phyloP scores from a whole-genome alignment of 495 filamentous ascomycete species.

The Xanthoparmelia taractica region DNA sequence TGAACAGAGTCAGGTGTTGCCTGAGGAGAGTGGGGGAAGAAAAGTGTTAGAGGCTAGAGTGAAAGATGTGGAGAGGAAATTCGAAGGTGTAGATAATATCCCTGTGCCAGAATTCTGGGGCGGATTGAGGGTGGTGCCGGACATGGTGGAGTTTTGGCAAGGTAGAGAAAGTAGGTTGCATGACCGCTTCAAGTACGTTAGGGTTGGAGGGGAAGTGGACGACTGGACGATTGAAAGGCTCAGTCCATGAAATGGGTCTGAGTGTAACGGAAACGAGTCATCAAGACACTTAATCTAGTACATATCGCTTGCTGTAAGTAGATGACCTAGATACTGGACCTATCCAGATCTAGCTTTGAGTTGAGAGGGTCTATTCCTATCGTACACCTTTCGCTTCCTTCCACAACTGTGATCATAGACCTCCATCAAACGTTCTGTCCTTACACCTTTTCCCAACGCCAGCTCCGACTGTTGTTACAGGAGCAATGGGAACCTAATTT shows the following conservation, averaged over 20 bases:
- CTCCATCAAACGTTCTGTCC: background rate
- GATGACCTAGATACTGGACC: constrained; percentile 23
- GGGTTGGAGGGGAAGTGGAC: constrained; percentile 36
- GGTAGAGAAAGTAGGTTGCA: constrained; percentile 82
- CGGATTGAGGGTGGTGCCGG: constrained; percentile 76
- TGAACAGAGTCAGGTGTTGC: constrained; percentile 65
- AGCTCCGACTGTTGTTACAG: constrained; percentile 17
- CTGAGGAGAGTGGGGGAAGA: constrained; percentile 27
- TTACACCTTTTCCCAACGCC: constrained; percentile 7
- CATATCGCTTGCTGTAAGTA: constrained; percentile 22
- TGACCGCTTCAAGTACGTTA: constrained; percentile 81
- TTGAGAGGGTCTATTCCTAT: constrained; percentile 24
- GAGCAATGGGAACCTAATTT: constrained; percentile 8
- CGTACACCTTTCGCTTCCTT: constrained; percentile 16
- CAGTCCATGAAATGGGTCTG: constrained; percentile 37
- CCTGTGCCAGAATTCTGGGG: constrained; percentile 94
- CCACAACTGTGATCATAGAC: background rate
- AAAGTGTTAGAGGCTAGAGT: constrained; percentile 33
- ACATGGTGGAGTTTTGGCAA: constrained; percentile 73
- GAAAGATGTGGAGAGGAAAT: constrained; percentile 15
- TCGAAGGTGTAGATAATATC: constrained; percentile 52
- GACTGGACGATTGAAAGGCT: constrained; percentile 30
- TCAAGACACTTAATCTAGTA: constrained; percentile 11
- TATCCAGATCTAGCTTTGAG: constrained; percentile 26
- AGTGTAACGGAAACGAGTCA: background rate